Evolutionary conservation across 371 early-diverging fungal genomes (phyloP), one percentile per base, ranked within the genome.

Genomic region (Mortierella sp.): DNA sequence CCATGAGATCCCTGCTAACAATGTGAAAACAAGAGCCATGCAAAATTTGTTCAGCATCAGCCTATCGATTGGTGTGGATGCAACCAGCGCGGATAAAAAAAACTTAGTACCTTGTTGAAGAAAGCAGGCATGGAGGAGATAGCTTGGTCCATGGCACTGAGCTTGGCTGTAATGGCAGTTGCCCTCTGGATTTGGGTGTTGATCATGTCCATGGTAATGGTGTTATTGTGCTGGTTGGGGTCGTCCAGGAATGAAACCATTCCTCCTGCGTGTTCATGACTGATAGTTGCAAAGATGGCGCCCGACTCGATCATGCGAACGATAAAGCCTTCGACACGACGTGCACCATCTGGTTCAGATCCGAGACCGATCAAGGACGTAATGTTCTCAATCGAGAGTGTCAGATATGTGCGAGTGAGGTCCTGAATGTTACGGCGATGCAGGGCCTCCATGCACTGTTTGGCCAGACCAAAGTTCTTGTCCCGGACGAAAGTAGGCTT

Each of bases 331-430:
- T 86, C 80, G 18, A 80, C 80, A 41, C 74, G 77, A 11, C 63
- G 70, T 8, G 70, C 48, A 11, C 76, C 83, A 2, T 76, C 82
- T 2, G 72, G 63, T 7, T 87, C 81, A n/a, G 80, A 82, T 29
- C 74, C 82, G 70, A 91, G 81, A n/a, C 91, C 87, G 83, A 92
- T 85, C 74, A 91, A 18, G 43, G 86, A 75, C 7, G 94, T 91
- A 86, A 96, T 95, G 75, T 96, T 95, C 44, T 82, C 76, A 46
- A 97, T 76, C 14, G 94, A 92, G 29, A 96, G 89, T 29, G 96
- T 96, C 63, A 95, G 80, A 79, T 96, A 96, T 0, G 96, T 95
- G 58, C 94, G 88, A 0, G 96, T 95, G 72, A 97, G 87, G 71
- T 92, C 90, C 79, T 92, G 92, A 71, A 97, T 95, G 51, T 89